These are phyloP conservation scores for Xerocomus brunneocitrinus DNA, from an alignment of 768 basidiomycete genomes.

Conservation along the genomic window DNA sequence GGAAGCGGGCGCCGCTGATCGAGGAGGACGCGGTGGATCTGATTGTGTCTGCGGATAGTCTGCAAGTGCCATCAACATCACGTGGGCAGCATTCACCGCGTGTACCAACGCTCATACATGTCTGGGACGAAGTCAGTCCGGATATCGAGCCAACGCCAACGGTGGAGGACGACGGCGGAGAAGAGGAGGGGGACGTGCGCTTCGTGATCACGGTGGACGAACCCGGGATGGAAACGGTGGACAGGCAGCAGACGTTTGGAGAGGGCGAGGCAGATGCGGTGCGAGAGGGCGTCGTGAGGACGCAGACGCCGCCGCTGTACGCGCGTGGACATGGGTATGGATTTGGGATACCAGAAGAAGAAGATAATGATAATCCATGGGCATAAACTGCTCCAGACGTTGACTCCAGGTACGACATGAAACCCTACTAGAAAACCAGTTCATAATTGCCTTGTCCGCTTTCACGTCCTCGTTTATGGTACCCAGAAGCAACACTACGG, in stretches of 20 bases:
- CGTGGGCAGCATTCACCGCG: conserved; percentile 14
- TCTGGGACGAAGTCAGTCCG: conserved; percentile 21
- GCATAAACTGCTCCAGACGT: neutral
- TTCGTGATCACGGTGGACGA: conserved; percentile 7
- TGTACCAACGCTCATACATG: conserved; percentile 19
- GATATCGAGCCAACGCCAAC: neutral
- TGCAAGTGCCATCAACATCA: conserved; percentile 16
- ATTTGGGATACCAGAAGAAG: conserved; percentile 12
- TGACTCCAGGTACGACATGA: too few relatives aligned
- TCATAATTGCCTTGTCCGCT: too few relatives aligned
- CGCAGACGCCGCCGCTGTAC: conserved; percentile 20
- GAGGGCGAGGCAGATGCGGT: neutral
- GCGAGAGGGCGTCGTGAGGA: conserved; percentile 6
- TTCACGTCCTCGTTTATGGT: too few relatives aligned
- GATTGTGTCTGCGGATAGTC: conserved; percentile 43
- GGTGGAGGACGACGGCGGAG: neutral
- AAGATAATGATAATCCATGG: conserved; percentile 26
- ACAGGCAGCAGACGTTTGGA: neutral
- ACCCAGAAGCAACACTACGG: too few relatives aligned
- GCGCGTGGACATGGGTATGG: conserved; percentile 8
- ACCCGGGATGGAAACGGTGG: neutral
- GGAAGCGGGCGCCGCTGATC: conserved; percentile 18
- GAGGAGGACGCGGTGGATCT: conserved; percentile 82
- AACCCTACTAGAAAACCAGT: too few relatives aligned
- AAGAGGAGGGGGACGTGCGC: neutral